A percentile compares a stretch with the other conserved stretches of the same genome.
These are phyloP conservation scores for Cytospora piceicola DNA, from an alignment of 2,329 filamentous ascomycete species.

Conservation along the genomic window DNA sequence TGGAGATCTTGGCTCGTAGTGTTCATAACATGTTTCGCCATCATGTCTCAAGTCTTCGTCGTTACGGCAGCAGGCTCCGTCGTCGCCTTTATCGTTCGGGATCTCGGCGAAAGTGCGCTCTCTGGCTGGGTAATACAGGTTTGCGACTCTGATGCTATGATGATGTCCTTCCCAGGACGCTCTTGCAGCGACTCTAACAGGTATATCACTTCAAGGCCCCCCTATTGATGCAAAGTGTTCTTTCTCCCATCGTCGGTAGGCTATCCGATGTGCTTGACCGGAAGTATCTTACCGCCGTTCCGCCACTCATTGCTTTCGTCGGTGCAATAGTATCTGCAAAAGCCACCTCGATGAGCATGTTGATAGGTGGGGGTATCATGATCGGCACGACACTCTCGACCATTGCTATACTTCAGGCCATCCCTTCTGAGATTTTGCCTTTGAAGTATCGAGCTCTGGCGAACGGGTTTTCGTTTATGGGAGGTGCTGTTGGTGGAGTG, in stretches of 20 bases:
- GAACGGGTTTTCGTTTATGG: conserved; percentile 57
- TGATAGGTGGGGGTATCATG: conserved; percentile 61
- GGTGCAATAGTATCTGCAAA: conserved; percentile 59
- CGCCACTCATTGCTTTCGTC: conserved; percentile 56
- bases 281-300: conserved; percentile 56
- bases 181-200: conserved; percentile 2
- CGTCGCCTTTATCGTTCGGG: conserved; percentile 58
- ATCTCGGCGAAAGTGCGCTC: conserved; percentile 54
- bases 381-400: conserved; percentile 58
- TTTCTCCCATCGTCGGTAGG: conserved; percentile 59
- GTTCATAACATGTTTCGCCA: conserved; percentile 54
- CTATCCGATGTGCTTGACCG: conserved; percentile 61
- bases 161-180: neutral
- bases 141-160: neutral
- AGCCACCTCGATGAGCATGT: conserved; percentile 57
- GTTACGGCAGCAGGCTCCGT: conserved; percentile 59
- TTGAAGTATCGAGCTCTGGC: conserved; percentile 60
- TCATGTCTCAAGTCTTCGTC: conserved; percentile 59
- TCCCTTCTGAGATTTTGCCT: conserved; percentile 60
- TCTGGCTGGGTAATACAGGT: conserved; percentile 61
- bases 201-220: conserved; percentile 48
- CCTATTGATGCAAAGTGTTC: conserved; percentile 59
- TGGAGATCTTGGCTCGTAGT: conserved; percentile 57
- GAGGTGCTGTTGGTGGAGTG: conserved; percentile 56
- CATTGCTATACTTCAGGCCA: conserved; percentile 59